Evolutionary conservation across 2,329 filamentous ascomycete genomes (phyloP).

Genomic region (Scytalidium sp.): DNA sequence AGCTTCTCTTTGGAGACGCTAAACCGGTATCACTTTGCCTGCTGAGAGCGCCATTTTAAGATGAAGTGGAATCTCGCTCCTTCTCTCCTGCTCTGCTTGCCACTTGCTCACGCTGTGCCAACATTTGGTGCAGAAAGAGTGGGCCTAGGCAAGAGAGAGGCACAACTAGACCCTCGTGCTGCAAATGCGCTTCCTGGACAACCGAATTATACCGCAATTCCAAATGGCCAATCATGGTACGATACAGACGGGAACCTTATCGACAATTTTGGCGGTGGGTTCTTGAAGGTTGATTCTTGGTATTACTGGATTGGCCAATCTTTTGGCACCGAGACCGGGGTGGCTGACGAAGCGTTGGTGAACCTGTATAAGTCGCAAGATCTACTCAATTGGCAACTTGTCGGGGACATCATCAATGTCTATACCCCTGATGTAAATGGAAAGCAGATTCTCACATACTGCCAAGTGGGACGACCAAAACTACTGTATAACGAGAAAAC

Average conservation of each 20-base stretch:
- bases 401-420: background rate
- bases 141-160: too few species aligned
- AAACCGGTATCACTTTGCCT: too few species aligned
- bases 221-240: conserved; percentile 5
- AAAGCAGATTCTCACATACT: conserved; percentile 3
- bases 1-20: too few species aligned
- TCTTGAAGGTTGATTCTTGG: conserved; percentile 1
- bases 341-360: background rate
- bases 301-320: conserved; percentile 7
- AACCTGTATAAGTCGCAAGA: conserved; percentile 6
- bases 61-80: too few species aligned
- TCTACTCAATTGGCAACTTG: conserved; percentile 4
- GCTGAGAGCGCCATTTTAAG: too few species aligned
- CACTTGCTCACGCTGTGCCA: too few species aligned
- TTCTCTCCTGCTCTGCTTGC: too few species aligned
- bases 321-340: background rate
- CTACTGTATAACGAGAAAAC: conserved; percentile 1
- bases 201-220: background rate
- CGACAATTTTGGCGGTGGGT: background rate
- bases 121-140: too few species aligned
- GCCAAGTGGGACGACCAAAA: conserved; percentile 3
- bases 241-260: conserved; percentile 4
- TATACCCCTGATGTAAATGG: conserved; percentile 8
- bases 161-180: background rate
- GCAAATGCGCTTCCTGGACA: background rate